A percentile compares a stretch with the other conserved stretches of the same genome.
Evolutionary conservation across 2,329 filamentous ascomycete genomes (phyloP).

Genomic region (Phyllosticta paracitricarpa): DNA sequence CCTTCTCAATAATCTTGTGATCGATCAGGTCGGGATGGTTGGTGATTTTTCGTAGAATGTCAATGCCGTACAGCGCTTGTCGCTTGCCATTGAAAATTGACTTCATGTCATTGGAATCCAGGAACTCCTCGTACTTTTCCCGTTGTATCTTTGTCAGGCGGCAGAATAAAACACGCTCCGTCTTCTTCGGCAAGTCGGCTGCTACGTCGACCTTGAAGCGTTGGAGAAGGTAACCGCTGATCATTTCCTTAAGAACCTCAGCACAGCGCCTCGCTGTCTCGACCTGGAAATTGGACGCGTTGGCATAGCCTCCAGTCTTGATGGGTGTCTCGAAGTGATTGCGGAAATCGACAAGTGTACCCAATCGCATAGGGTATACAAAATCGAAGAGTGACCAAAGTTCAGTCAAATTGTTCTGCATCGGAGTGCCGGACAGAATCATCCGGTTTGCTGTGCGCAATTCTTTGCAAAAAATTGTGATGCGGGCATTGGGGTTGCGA

Average conservation of each 20-base stretch:
- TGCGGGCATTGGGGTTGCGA: conserved; percentile 86
- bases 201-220: conserved; percentile 91
- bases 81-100: conserved; percentile 65
- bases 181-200: conserved; percentile 88
- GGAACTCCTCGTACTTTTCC: conserved; percentile 68
- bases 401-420: conserved; percentile 94
- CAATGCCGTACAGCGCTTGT: conserved; percentile 80
- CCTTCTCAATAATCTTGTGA: conserved; percentile 29
- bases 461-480: conserved; percentile 93
- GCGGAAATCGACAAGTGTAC: conserved; percentile 82
- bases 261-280: conserved; percentile 92
- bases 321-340: conserved; percentile 92
- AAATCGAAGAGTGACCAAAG: conserved; percentile 98
- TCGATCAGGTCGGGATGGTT: conserved; percentile 89
- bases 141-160: conserved; percentile 75
- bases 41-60: conserved; percentile 89
- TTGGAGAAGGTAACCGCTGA: conserved; percentile 86
- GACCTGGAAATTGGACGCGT: conserved; percentile 86
- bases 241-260: conserved; percentile 84
- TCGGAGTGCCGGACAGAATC: conserved; percentile 90
- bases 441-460: conserved; percentile 80
- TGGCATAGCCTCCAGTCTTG: conserved; percentile 84
- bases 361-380: conserved; percentile 89
- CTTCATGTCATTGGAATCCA: conserved; percentile 75
- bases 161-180: conserved; percentile 91